Conservation (phyloP, 164 flowering plant genomes). For the Liriodendron chinense region DNA sequence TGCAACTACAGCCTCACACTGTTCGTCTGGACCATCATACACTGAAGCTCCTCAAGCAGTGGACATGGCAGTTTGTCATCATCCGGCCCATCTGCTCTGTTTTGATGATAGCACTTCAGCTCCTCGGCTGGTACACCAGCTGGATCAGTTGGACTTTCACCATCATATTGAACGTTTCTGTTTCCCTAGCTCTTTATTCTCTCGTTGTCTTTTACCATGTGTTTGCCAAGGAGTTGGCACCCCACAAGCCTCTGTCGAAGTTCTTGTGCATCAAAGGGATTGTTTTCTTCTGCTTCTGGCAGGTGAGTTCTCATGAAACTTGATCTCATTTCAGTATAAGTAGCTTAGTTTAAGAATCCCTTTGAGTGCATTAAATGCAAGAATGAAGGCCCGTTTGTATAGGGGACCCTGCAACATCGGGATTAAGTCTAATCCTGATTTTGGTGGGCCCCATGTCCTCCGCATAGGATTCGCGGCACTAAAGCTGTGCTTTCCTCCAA, state of each 20-base stretch:
- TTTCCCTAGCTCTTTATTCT: constrained; percentile 85
- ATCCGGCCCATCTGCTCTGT: constrained; percentile 84
- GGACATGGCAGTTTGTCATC: constrained; percentile 98
- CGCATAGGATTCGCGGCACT: too few species aligned
- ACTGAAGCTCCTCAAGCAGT: constrained; percentile 71
- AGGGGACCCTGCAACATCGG: too few species aligned
- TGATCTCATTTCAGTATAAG: background rate
- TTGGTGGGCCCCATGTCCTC: too few species aligned
- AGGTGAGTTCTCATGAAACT: constrained; percentile 43
- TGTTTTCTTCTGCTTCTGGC: constrained; percentile 99
- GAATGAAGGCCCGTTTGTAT: too few species aligned
- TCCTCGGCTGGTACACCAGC: constrained; percentile 68
- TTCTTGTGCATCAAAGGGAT: constrained; percentile 95
- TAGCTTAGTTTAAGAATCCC: background rate
- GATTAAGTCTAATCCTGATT: too few species aligned
- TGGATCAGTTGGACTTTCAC: constrained; percentile 96
- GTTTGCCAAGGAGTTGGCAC: constrained; percentile 87
- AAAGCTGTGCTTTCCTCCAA: too few species aligned
- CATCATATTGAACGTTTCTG: constrained; percentile 79
- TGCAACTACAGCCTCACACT: constrained; percentile 67
- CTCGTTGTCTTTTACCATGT: constrained; percentile 85
- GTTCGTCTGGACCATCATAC: constrained; percentile 61
- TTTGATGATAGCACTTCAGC: constrained; percentile 77
- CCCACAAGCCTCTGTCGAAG: constrained; percentile 92
- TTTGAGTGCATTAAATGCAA: too few species aligned